These are phyloP conservation scores for Erigeron philadelphicus DNA, from an alignment of 140 eudicot species.

Conservation along the genomic window DNA sequence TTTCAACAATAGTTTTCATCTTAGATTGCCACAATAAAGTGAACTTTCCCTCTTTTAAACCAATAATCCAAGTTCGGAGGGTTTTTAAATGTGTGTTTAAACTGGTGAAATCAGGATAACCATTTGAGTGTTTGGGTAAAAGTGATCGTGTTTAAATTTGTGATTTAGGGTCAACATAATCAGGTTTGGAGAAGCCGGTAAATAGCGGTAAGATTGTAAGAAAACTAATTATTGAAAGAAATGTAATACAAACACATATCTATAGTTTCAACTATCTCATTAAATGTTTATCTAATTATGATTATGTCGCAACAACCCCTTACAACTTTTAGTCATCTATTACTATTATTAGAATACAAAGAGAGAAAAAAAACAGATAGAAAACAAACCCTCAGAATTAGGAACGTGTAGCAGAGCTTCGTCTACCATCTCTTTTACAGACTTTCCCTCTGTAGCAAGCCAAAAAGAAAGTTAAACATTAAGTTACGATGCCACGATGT, in stretches of 20 bases:
- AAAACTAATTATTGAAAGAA: neutral
- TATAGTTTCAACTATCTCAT: conserved; percentile 6
- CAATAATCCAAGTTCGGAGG: neutral
- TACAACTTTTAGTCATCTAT: neutral
- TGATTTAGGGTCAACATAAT: neutral
- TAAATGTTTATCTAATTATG: neutral
- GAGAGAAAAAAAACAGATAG: conserved; percentile 6
- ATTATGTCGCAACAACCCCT: neutral
- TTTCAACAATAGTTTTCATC: neutral
- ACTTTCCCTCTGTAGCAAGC: conserved; percentile 74
- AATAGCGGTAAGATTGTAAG: neutral
- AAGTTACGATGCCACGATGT: neutral
- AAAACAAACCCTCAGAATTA: conserved; percentile 61
- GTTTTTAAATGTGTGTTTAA: conserved; percentile 6
- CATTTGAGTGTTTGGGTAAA: neutral
- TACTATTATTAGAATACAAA: neutral
- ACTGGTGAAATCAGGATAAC: conserved; percentile 8
- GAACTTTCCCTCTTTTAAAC: neutral
- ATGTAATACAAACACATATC: neutral
- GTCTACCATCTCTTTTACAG: conserved; percentile 89
- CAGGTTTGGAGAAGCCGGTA: neutral
- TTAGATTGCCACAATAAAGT: neutral
- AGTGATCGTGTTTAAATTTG: neutral
- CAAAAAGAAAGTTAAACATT: conserved; percentile 7
- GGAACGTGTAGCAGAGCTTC: conserved; percentile 91